Evolutionary conservation across 2,329 filamentous ascomycete species (phyloP).

Genomic region (Scolecobasidium constrictum): DNA sequence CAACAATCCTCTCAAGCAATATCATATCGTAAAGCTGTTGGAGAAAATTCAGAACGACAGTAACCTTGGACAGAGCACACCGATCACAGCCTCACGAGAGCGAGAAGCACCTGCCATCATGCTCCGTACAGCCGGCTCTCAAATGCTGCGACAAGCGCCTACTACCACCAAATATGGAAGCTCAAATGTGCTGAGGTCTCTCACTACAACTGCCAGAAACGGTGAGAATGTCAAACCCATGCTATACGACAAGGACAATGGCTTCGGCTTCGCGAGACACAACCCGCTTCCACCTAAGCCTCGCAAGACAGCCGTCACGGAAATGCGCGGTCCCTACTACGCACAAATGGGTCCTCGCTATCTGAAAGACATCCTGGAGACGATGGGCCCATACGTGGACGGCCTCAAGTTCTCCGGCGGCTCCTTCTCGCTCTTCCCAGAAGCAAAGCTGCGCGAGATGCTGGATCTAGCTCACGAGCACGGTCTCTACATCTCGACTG

Average conservation of each 20-base stretch:
- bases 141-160: no score
- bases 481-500: slow-evolving; percentile 43
- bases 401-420: slow-evolving; percentile 46
- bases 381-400: slow-evolving; percentile 44
- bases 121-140: no score
- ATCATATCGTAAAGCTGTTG: no score
- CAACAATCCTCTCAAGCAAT: no score
- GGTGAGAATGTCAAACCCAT: no score
- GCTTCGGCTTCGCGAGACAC: slow-evolving; percentile 40
- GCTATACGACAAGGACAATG: slow-evolving; percentile 38
- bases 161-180: no score
- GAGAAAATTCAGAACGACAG: no score
- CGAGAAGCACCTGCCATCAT: no score
- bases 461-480: slow-evolving; percentile 39
- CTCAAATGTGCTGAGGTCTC: no score
- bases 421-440: slow-evolving; percentile 40
- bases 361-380: slow-evolving; percentile 42
- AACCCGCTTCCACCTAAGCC: slow-evolving; percentile 40
- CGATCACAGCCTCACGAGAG: no score
- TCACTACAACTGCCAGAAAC: no score
- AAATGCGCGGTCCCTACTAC: slow-evolving; percentile 47
- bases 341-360: slow-evolving; percentile 44
- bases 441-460: slow-evolving; percentile 34
- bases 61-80: no score
- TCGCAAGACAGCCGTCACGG: slow-evolving; percentile 38